Percentiles rank a stretch among this genome's conserved stretches.
Conservation (phyloP, 73 alveolate genomes). For the Symbiodinium natans region DNA sequence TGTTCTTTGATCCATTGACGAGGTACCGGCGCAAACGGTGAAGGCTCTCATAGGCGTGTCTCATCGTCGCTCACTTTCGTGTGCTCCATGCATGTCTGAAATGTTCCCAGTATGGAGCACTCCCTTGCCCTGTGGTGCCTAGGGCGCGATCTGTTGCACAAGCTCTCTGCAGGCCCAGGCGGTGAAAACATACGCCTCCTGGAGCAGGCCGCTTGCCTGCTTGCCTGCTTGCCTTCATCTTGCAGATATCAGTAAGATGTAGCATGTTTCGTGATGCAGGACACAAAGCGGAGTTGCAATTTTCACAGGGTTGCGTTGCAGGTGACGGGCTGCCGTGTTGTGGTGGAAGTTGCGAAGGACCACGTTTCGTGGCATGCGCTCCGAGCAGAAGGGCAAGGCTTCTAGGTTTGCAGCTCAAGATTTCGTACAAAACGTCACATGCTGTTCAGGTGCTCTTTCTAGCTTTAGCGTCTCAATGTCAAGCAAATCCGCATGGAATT, state of each 20-base stretch:
- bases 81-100: not conserved
- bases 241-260: not conserved
- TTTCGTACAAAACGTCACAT: too few relatives aligned
- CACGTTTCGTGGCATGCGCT: too few relatives aligned
- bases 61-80: not conserved
- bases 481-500: too few relatives aligned
- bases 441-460: too few relatives aligned
- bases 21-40: constrained; percentile 30
- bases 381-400: too few relatives aligned
- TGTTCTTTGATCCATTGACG: too few relatives aligned
- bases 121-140: too few relatives aligned
- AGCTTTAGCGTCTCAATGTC: too few relatives aligned
- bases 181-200: constrained; percentile 38
- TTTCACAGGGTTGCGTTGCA: not conserved
- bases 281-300: too few relatives aligned
- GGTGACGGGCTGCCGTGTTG: constrained; percentile 46
- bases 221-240: not conserved
- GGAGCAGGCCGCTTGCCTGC: constrained; percentile 15
- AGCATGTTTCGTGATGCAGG: too few relatives aligned
- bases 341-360: constrained; percentile 26
- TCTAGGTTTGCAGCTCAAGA: too few relatives aligned
- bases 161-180: not conserved
- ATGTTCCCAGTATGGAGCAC: not conserved
- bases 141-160: not conserved
- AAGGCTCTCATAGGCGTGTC: constrained; percentile 36